These are phyloP conservation scores for Ophiostoma tasmaniense DNA, from an alignment of 2,329 filamentous ascomycete species.

Conservation along the genomic window DNA sequence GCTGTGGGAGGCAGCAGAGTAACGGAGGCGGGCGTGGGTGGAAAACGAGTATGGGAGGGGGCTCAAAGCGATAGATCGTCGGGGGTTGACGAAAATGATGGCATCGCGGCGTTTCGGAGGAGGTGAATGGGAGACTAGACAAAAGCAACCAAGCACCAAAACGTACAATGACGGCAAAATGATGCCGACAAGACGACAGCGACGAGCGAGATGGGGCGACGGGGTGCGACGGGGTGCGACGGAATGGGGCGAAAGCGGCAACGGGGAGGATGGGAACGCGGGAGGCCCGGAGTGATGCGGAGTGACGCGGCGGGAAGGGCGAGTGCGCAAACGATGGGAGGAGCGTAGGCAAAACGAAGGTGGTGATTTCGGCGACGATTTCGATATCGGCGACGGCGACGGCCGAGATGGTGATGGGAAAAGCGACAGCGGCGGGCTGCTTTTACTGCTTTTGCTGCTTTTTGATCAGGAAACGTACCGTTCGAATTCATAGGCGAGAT, in stretches of 20 bases:
- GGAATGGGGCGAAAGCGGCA: conserved; percentile 10
- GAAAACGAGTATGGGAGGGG: background rate
- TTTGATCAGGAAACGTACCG: conserved; percentile 64
- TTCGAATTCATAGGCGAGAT: conserved; percentile 99
- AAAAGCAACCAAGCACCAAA: conserved; percentile 13
- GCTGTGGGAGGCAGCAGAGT: background rate
- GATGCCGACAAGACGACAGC: conserved; percentile 6
- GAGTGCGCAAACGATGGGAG: background rate
- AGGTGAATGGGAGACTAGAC: conserved; percentile 10
- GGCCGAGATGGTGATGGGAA: background rate
- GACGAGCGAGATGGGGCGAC: background rate
- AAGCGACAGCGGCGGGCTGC: background rate
- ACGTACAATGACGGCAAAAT: conserved; percentile 22
- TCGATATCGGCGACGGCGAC: conserved; percentile 21
- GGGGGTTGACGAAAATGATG: background rate
- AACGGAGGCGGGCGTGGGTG: background rate
- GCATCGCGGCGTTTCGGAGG: background rate
- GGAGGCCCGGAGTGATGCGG: background rate
- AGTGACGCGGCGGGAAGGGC: background rate
- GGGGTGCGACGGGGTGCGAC: background rate
- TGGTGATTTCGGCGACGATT: too few relatives aligned
- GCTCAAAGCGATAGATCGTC: background rate
- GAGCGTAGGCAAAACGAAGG: too few relatives aligned
- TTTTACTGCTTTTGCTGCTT: background rate
- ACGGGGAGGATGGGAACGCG: conserved; percentile 22